Base-by-base conservation (phyloP, 2,329 filamentous ascomycete genomes). In the Cyclaneusma minus region DNA sequence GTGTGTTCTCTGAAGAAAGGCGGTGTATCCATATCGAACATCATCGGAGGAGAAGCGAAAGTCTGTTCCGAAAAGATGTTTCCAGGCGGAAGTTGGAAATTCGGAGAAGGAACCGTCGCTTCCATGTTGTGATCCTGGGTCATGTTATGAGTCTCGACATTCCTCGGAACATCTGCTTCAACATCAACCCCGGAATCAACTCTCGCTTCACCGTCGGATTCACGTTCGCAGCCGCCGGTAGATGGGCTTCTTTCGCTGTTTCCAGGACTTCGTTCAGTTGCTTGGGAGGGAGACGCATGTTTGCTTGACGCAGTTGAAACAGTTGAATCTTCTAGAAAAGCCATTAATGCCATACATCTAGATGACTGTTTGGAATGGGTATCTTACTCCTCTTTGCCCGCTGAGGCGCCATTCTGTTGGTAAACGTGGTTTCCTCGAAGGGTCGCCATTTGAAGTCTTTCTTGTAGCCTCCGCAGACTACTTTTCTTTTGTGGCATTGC, bases 401-500 rank as follows among this genome's bases (percentile, higher is more conserved):
- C 11, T 33, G 36, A 17, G 31, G 29, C 16, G 44, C 42, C 13
- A 34, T 25, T 37, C 60, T 65, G 26, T 51, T 50, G 12, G 51
- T 49, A 35, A 71, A 58, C 29, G 54, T 69, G 24, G 65, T 60
- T 36, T 79, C 72, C 41, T 74, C 71, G 38, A 78, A 78, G 1
- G 71, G 63, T 27, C 71, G 59, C 75, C 75, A 81, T 57, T 80
- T 79, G 53, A 78, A 80, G 46, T 77, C 69, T 46, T 77, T 81
- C 48, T 70, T 76, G 51, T 80, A 81, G 18, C 75, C 75, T 31
- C 73, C 74, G 43, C 75, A 81, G 3, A 55, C 46, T 13, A 80
- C 72, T 35, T 64, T 69, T 28, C 74, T 60, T 38, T 66, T 67
- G 23, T 67, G 57, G 43, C 74, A 79, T 52, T 79, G 72, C 31